Evolutionary conservation across 208 protist species (phyloP), one percentile per base, ranked within the genome.

Genomic region (Vickermania ingenoplastis): DNA sequence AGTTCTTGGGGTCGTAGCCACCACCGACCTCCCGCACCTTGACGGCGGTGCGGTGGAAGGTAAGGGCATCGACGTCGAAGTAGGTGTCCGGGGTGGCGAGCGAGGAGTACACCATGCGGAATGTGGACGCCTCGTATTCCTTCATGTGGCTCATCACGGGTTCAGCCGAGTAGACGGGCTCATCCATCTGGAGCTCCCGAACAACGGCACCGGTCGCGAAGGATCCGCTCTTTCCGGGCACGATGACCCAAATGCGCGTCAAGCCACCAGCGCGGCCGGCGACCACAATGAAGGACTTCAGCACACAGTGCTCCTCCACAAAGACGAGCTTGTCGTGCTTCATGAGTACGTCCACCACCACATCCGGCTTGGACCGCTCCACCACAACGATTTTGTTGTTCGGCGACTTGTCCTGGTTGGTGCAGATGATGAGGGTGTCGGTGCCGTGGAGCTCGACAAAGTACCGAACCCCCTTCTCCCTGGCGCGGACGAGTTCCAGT

Each of bases 391-490:
- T 48, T 61, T 89, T 89, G 69, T 81, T 64, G 73, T 95, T 95
- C 31, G 86, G 61, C 52, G 81, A 77, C 1, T 81, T 79, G 45
- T 71, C 77, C 28, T 75, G 71, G 69, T 95, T 95, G n/a, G 85
- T 92, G 21, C 86, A 57, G 53, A 95, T 81, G 7, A 91, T 27
- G 26, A 95, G 60, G 30, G 70, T 81, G 22, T 78, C 69, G 3
- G 77, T 71, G 66, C 81, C 83, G 67, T 92, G 85, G 62, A 90
- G 30, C 53, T 88, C 77, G 36, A 91, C 83, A 7, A 63, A 48
- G 69, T 95, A 95, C 53, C 75, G 84, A 17, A 92, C 64, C 30
- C 85, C 85, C 62, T 89, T 81, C 77, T 89, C 81, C 30, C 88
- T 76, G 41, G 66, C 59, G 22, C 81, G 82, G 49, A 95, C 79